Percentiles rank a stretch among this genome's conserved stretches.
Conservation (phyloP, 352 stramenopile genomes). For the Achlya hypogyna region DNA sequence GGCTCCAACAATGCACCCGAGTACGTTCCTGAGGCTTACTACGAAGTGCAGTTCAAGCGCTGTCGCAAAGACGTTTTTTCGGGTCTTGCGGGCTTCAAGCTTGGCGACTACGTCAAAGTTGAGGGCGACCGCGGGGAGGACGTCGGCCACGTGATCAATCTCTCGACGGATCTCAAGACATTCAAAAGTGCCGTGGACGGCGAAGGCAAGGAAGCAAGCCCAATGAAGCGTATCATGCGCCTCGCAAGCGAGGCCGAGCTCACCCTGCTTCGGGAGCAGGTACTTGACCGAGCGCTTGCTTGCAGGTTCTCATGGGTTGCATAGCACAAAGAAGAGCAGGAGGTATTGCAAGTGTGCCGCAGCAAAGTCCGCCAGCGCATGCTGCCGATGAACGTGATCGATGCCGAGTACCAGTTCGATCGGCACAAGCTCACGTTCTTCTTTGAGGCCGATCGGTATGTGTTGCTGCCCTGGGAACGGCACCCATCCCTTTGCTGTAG, state of each 20-base stretch:
- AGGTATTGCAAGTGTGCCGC: constrained; percentile 64
- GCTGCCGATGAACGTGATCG: constrained; percentile 64
- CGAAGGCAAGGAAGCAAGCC: constrained; percentile 1
- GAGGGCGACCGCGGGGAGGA: constrained; percentile 84
- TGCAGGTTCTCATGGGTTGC: background rate
- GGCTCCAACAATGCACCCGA: background rate
- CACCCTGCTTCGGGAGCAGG: constrained; percentile 7
- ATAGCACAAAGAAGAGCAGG: constrained; percentile 21
- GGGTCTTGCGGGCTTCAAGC: constrained; percentile 39
- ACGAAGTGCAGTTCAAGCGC: constrained; percentile 75
- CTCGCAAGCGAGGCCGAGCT: constrained; percentile 56
- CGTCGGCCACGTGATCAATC: constrained; percentile 68
- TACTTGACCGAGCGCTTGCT: constrained; percentile 35
- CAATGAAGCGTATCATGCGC: constrained; percentile 58
- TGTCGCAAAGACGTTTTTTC: constrained; percentile 48
- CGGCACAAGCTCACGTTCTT: constrained; percentile 88
- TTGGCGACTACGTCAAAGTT: constrained; percentile 84
- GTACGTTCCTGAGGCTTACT: constrained; percentile 22
- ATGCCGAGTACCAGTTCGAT: constrained; percentile 88
- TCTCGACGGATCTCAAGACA: constrained; percentile 38
- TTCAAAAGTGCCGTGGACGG: constrained; percentile 12
- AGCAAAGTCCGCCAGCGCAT: constrained; percentile 57
- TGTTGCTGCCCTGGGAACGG: background rate
- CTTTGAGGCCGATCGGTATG: constrained; percentile 64
- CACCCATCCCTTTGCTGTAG: constrained; percentile 15